Evolutionary conservation across 768 basidiomycete species (phyloP), one percentile per base, ranked within the genome.

Genomic region (Phylloporus arenicola): DNA sequence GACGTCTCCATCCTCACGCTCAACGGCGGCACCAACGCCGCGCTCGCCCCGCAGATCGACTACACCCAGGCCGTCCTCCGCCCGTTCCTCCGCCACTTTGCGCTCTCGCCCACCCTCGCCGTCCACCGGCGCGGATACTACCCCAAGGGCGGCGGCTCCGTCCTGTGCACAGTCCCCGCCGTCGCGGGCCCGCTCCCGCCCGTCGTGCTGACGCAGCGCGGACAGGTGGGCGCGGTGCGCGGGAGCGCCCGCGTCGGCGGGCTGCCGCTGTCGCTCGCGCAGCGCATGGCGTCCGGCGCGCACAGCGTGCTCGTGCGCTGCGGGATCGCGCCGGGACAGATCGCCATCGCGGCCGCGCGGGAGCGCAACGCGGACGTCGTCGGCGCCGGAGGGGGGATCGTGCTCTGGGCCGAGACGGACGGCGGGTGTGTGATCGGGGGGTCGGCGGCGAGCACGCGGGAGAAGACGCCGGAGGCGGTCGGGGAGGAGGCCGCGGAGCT

Each of bases 381-480:
- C n/a, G 86, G 86, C 0, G 76, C 74, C 4, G 87, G 88, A 2
- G 83, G 82, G 33, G 86, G 88, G 0, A 80, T 89, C 48, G 72
- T 87, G 2, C 64, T 89, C 13, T 87, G 85, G 83, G 88, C 86
- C 0, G 82, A 87, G 65, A 77, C 87, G 20, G 78, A 78, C 33
- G 73, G 72, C 13, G 86, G 85, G 1, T 86, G 85, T 41, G 63
- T 82, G 27, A 71, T 89, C 17, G 85, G 81, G 1, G 87, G 86
- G 3, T 84, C 83, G 52, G 81, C 84, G 2, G 72, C 86, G 25
- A 83, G 85, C 13, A 67, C 64, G 25, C 83, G 79, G 55, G 73
- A 74, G 14, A 65, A 70, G 44, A 59, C 72, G 13, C 74, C 80
- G 0, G 65, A 64, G 43, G 54, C 56, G 2, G 75, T 86, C 9